Percentiles rank a stretch among this genome's conserved stretches.
Evolutionary conservation across 1,284 basidiomycete genomes (phyloP).

Genomic region (Trichosporon sp.): DNA sequence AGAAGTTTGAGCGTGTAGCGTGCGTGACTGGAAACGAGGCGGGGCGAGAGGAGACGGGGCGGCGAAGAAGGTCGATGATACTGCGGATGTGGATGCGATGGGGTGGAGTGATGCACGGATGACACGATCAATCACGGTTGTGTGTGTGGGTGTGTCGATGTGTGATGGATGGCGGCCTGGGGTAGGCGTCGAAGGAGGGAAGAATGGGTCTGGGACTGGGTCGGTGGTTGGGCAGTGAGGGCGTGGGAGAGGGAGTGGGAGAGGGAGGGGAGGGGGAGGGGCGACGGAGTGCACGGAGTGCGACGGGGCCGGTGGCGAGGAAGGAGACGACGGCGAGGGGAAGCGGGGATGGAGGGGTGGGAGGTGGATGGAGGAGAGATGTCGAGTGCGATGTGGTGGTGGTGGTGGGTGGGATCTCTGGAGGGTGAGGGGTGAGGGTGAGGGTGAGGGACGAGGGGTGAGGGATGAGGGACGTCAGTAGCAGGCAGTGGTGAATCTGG

Average conservation of each 20-base stretch:
- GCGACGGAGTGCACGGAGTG: not conserved
- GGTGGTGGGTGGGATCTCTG: not conserved
- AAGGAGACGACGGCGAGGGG: not conserved
- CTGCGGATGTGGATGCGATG: not conserved
- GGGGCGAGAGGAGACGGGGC: not conserved
- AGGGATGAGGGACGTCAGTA: not conserved
- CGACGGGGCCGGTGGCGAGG: not conserved
- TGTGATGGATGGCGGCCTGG: not conserved
- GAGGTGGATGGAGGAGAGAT: not conserved
- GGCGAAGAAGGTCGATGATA: not conserved
- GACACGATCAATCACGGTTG: not conserved
- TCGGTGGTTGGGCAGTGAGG: not conserved
- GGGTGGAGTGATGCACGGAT: not conserved
- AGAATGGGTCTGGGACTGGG: not conserved
- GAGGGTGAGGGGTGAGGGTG: not conserved
- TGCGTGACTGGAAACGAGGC: not conserved
- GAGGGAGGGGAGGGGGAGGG: not conserved
- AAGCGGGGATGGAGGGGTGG: not conserved
- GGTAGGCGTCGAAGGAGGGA: not conserved
- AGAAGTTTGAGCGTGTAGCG: not conserved
- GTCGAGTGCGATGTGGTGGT: not conserved
- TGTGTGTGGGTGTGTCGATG: not conserved
- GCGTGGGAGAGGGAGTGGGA: not conserved
- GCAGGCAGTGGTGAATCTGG: not conserved
- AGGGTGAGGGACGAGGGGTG: not conserved